These are phyloP conservation scores for Suhomyces ambrosiae DNA, from an alignment of 1,139 yeast species.

Conservation along the genomic window DNA sequence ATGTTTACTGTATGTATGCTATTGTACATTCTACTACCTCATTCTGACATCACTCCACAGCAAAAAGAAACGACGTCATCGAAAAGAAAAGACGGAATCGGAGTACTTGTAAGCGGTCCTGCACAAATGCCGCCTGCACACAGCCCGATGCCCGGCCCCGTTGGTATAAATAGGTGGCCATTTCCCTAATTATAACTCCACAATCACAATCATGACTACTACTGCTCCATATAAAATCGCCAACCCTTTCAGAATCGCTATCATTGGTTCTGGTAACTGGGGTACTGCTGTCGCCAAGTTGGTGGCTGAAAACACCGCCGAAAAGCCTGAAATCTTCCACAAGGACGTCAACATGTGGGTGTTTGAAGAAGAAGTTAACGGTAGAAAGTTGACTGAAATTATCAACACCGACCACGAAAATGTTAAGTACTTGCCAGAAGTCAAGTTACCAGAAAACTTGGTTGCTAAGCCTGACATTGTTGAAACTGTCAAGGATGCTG, in stretches of 20 bases:
- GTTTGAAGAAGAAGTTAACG: slow-evolving; percentile 45
- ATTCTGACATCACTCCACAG: slow-evolving; percentile 13
- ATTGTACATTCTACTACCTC: slow-evolving; percentile 1
- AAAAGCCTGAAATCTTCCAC: slow-evolving; percentile 42
- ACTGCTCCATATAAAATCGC: slow-evolving; percentile 34
- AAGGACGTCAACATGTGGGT: slow-evolving; percentile 52
- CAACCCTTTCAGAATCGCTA: slow-evolving; percentile 46
- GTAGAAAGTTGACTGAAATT: slow-evolving; percentile 46
- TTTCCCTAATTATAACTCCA: background rate
- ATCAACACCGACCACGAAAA: slow-evolving; percentile 49
- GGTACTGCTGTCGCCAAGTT: slow-evolving; percentile 53
- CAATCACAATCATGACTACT: slow-evolving; percentile 31
- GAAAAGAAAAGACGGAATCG: slow-evolving; percentile 11
- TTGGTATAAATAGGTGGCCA: slow-evolving; percentile 9
- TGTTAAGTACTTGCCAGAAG: slow-evolving; percentile 49
- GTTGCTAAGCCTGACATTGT: slow-evolving; percentile 45
- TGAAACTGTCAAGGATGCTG: slow-evolving; percentile 44
- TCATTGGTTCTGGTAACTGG: slow-evolving; percentile 54
- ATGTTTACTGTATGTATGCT: too few species aligned
- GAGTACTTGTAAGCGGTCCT: slow-evolving; percentile 9
- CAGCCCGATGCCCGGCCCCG: slow-evolving; percentile 1
- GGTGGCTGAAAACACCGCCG: slow-evolving; percentile 45
- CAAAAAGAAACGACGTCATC: slow-evolving; percentile 14
- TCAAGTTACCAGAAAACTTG: slow-evolving; percentile 45
- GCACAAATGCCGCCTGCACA: slow-evolving; percentile 11